A percentile compares a stretch with the other conserved stretches of the same genome.
Conservation (phyloP, 768 basidiomycete species). For the Tylopilus subfusipes region DNA sequence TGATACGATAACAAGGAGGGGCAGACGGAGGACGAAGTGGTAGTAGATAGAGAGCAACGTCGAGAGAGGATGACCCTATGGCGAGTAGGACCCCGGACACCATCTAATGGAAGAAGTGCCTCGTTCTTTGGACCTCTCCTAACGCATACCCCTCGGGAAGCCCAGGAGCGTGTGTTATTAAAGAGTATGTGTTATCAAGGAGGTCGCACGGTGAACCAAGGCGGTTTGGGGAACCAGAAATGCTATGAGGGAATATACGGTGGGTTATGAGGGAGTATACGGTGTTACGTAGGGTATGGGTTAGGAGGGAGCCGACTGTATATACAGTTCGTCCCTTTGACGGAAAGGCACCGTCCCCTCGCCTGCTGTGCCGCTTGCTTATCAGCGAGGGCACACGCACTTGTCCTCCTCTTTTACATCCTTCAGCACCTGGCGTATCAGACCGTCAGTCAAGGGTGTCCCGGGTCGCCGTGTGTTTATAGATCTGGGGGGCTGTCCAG, state of each 20-base stretch:
- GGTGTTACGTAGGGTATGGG: too few species aligned
- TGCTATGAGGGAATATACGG: too few species aligned
- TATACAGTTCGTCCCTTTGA: neutral
- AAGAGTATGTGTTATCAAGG: too few species aligned
- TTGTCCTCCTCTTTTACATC: constrained; percentile 48
- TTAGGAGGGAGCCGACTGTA: too few species aligned
- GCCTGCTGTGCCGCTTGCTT: constrained; percentile 11
- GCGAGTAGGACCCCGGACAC: constrained; percentile 30
- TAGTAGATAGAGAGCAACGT: constrained; percentile 23
- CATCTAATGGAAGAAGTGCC: constrained; percentile 19
- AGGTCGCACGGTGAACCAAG: too few species aligned
- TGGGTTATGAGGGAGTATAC: too few species aligned
- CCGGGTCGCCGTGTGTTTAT: constrained; percentile 22
- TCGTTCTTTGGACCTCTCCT: constrained; percentile 14
- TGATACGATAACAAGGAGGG: constrained; percentile 10
- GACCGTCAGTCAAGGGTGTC: constrained; percentile 25
- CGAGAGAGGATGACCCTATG: constrained; percentile 16
- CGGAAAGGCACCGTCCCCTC: neutral
- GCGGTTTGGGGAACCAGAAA: too few species aligned
- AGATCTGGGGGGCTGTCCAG: constrained; percentile 22
- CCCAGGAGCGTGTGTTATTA: too few species aligned
- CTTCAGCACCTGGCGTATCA: constrained; percentile 44
- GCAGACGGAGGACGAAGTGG: constrained; percentile 18
- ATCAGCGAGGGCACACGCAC: constrained; percentile 37
- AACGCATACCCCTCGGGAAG: too few species aligned